Percentiles rank a stretch among this genome's conserved stretches.
phyloP scores from a whole-genome alignment of 176 grass and related monocot genomes.

The Cocos nucifera region DNA sequence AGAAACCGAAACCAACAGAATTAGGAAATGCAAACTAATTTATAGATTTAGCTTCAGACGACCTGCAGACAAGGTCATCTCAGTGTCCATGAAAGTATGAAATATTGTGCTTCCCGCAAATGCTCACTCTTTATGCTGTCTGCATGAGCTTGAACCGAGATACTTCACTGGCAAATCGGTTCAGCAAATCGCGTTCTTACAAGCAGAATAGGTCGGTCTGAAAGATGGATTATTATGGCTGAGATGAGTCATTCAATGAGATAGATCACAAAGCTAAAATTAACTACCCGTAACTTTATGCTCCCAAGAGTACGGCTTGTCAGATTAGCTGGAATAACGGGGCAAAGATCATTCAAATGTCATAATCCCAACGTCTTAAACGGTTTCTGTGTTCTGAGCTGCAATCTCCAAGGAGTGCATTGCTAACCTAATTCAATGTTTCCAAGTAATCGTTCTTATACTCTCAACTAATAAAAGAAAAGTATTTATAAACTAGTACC shows the following conservation, averaged over 20 bases:
- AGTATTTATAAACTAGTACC: constrained; percentile 33
- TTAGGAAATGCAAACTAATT: too few relatives aligned
- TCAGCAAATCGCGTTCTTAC: constrained; percentile 71
- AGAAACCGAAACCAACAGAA: too few relatives aligned
- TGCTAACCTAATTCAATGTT: constrained; percentile 68
- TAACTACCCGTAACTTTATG: constrained; percentile 70
- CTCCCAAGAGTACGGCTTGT: constrained; percentile 56
- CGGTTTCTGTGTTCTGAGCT: constrained; percentile 49
- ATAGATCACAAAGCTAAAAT: background rate
- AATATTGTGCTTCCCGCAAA: constrained; percentile 72
- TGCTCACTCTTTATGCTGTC: constrained; percentile 65
- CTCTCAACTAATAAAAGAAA: constrained; percentile 9
- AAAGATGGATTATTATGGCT: background rate
- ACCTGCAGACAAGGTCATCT: constrained; percentile 35
- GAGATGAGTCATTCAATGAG: too few relatives aligned
- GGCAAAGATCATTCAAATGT: constrained; percentile 65
- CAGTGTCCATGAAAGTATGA: constrained; percentile 65
- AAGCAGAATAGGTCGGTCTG: constrained; percentile 81
- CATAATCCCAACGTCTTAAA: constrained; percentile 70
- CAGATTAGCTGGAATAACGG: constrained; percentile 60
- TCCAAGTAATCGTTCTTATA: constrained; percentile 15
- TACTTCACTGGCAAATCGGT: constrained; percentile 52
- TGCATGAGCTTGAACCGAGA: constrained; percentile 35
- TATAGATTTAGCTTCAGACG: constrained; percentile 46
- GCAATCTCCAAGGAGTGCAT: constrained; percentile 67